Conservation (phyloP, 2,329 filamentous ascomycete species). For the Penicillium crustosum region DNA sequence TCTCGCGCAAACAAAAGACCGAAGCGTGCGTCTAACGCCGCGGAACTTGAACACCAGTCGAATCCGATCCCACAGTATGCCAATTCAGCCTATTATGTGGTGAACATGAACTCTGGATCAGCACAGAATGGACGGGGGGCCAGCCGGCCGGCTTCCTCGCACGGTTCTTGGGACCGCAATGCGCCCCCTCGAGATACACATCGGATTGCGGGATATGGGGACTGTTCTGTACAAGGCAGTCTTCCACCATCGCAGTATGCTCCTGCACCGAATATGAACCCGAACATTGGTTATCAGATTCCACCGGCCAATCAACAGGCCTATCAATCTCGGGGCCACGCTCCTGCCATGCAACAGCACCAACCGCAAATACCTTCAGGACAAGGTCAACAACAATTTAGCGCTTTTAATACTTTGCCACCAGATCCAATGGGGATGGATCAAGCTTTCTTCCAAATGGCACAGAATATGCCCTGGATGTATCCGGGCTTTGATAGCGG, state of each 20-base stretch:
- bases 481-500: background rate
- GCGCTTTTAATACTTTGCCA: constrained; percentile 6
- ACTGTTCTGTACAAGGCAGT: background rate
- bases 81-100: constrained; percentile 2
- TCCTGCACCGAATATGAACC: background rate
- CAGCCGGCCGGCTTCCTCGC: background rate
- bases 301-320: background rate
- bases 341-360: background rate
- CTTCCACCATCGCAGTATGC: background rate
- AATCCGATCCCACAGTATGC: constrained; percentile 4
- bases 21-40: constrained; percentile 15
- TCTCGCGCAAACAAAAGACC: constrained; percentile 14
- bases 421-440: constrained; percentile 9
- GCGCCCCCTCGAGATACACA: background rate
- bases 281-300: background rate
- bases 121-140: background rate
- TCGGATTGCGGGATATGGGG: background rate
- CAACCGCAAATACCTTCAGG: background rate
- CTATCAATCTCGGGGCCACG: background rate
- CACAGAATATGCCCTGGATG: constrained; percentile 3
- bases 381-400: constrained; percentile 1
- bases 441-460: constrained; percentile 9
- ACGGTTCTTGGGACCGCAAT: background rate
- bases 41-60: background rate
- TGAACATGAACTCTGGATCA: constrained; percentile 1